Evolutionary conservation across 768 basidiomycete genomes (phyloP).

Genomic region (Calocybe indica): DNA sequence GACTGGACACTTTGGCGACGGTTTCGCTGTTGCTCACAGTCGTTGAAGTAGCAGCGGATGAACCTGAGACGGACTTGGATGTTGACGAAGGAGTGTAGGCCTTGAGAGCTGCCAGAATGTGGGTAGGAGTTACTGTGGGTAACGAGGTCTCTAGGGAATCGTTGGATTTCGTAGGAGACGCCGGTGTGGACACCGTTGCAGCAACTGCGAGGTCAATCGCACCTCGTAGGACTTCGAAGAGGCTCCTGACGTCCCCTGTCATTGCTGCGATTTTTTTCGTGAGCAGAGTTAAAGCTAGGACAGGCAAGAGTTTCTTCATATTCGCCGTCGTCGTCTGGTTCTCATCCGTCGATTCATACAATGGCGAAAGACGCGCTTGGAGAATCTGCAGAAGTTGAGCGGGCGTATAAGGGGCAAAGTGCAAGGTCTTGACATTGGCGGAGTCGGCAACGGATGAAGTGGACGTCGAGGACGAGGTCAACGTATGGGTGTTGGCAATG

Average conservation of each 20-base stretch:
- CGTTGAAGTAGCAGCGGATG: slow-evolving; percentile 13
- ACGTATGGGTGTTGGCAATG: slow-evolving; percentile 86
- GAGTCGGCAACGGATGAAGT: slow-evolving; percentile 27
- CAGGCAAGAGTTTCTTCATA: slow-evolving; percentile 53
- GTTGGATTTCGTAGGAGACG: slow-evolving; percentile 16
- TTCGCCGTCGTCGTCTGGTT: slow-evolving; percentile 19
- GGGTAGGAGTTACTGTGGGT: slow-evolving; percentile 53
- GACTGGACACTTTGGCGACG: slow-evolving; percentile 55
- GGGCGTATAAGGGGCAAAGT: slow-evolving; percentile 78
- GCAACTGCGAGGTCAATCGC: slow-evolving; percentile 69
- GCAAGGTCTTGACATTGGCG: slow-evolving; percentile 53
- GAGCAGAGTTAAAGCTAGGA: slow-evolving; percentile 59
- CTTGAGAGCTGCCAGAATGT: slow-evolving; percentile 72
- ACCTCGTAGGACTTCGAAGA: slow-evolving; percentile 76
- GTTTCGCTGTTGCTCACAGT: slow-evolving; percentile 48
- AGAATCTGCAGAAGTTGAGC: slow-evolving; percentile 67
- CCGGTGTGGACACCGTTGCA: slow-evolving; percentile 11
- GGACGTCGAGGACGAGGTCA: slow-evolving; percentile 49
- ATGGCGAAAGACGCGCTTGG: slow-evolving; percentile 50
- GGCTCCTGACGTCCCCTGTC: slow-evolving; percentile 77
- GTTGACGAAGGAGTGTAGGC: slow-evolving; percentile 49
- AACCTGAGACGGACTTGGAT: slow-evolving; percentile 15
- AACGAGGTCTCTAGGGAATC: slow-evolving; percentile 30
- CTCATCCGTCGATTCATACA: slow-evolving; percentile 33
- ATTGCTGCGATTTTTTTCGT: slow-evolving; percentile 77